A percentile compares a stretch with the other conserved stretches of the same genome.
Evolutionary conservation across 164 flowering plant genomes (phyloP).

Genomic region (Macadamia integrifolia): DNA sequence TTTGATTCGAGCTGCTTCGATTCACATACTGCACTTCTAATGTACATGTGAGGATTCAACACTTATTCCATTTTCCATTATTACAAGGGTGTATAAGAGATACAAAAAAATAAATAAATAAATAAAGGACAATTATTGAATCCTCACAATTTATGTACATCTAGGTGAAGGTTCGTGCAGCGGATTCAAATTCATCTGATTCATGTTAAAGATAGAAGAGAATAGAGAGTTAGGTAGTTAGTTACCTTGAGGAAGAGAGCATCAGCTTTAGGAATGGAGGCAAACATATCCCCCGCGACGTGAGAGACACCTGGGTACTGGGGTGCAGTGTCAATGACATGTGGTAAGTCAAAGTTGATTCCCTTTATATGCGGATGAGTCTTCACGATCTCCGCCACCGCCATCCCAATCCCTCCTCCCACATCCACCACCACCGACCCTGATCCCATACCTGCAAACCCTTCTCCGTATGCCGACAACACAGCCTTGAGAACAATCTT

Average conservation of each 20-base stretch:
- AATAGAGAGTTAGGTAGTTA: too few species aligned
- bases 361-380: constrained; percentile 34
- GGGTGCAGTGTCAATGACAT: constrained; percentile 41
- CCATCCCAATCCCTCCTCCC: constrained; percentile 42
- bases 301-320: constrained; percentile 19
- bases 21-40: too few species aligned
- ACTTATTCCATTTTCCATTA: too few species aligned
- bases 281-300: constrained; percentile 35
- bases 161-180: too few species aligned
- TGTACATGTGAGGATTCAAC: too few species aligned
- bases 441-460: constrained; percentile 26
- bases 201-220: too few species aligned
- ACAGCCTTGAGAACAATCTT: constrained; percentile 19
- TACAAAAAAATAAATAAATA: too few species aligned
- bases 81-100: too few species aligned
- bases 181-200: too few species aligned
- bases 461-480: constrained; percentile 24
- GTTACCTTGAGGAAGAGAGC: constrained; percentile 41
- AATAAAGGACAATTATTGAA: too few species aligned
- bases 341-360: constrained; percentile 44
- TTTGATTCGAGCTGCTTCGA: too few species aligned
- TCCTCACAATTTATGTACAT: too few species aligned
- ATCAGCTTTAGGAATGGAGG: constrained; percentile 29
- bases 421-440: constrained; percentile 31
- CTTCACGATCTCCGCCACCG: constrained; percentile 29